These are phyloP conservation scores for Schizosaccharomyces japonicus DNA, from an alignment of 805 yeast species.

Conservation along the genomic window DNA sequence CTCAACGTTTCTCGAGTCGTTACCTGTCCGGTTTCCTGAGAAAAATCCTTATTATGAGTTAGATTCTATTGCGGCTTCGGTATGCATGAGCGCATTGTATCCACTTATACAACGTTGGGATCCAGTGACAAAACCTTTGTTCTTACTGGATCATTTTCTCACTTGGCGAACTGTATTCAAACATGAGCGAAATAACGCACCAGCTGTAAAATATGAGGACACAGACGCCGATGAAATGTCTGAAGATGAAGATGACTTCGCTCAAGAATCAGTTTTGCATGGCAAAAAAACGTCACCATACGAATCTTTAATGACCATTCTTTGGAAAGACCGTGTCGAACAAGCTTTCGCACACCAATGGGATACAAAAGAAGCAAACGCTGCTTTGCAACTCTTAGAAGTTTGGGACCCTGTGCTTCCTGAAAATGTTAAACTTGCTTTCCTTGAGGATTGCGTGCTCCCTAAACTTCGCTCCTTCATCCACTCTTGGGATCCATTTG, in stretches of 20 bases:
- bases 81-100: constrained; percentile 9
- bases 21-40: background rate
- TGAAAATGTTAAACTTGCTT: constrained; percentile 12
- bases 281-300: constrained; percentile 13
- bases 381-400: constrained; percentile 20
- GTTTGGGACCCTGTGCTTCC: constrained; percentile 23
- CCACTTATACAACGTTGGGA: constrained; percentile 18
- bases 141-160: constrained; percentile 15
- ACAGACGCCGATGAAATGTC: too few species aligned
- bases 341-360: constrained; percentile 17
- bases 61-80: background rate
- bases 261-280: constrained; percentile 3
- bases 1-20: too few species aligned
- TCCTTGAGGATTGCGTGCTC: constrained; percentile 16
- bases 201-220: too few species aligned
- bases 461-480: constrained; percentile 20
- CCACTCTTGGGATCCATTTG: constrained; percentile 17
- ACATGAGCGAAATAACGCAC: too few species aligned
- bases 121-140: constrained; percentile 17
- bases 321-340: constrained; percentile 19
- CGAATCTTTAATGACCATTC: constrained; percentile 17
- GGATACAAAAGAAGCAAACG: constrained; percentile 20
- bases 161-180: constrained; percentile 15
- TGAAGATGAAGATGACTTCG: constrained; percentile 9
- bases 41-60: background rate